Percentiles rank a stretch among this genome's conserved stretches.
Conservation (phyloP, 2,329 filamentous ascomycete genomes). For the Stylonectria norvegica region DNA sequence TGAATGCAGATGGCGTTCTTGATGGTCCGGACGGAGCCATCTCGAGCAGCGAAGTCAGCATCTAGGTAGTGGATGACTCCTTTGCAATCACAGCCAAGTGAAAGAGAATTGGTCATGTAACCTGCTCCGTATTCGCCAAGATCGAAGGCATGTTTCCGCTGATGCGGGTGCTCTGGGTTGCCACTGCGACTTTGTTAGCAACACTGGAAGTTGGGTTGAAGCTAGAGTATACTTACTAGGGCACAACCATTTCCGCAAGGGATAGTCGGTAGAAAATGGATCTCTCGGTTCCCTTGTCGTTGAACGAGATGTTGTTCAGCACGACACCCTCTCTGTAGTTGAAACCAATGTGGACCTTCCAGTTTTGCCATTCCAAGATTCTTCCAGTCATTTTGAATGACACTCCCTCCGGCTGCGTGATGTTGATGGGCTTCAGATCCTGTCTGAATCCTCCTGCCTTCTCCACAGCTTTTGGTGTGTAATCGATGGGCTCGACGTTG, state of each 20-base stretch:
- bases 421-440: conserved; percentile 81
- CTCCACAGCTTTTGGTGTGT: conserved; percentile 70
- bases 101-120: conserved; percentile 77
- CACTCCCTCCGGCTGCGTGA: conserved; percentile 84
- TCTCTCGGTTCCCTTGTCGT: conserved; percentile 73
- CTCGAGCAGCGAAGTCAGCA: conserved; percentile 75
- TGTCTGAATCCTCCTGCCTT: conserved; percentile 71
- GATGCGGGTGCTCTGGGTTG: conserved; percentile 75
- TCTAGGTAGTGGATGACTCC: conserved; percentile 90
- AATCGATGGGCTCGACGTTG: conserved; percentile 71
- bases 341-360: conserved; percentile 89
- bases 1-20: conserved; percentile 96
- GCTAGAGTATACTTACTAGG: conserved; percentile 52
- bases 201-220: background rate
- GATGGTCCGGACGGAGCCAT: conserved; percentile 73
- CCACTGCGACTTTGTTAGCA: conserved; percentile 39
- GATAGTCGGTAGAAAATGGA: conserved; percentile 87
- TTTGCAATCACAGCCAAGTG: conserved; percentile 81
- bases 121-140: conserved; percentile 78
- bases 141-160: conserved; percentile 79
- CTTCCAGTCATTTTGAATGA: conserved; percentile 70
- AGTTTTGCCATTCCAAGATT: conserved; percentile 84
- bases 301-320: conserved; percentile 84
- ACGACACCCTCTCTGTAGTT: conserved; percentile 93
- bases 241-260: conserved; percentile 90